Percentiles rank a stretch among this genome's conserved stretches.
These are phyloP conservation scores for Clonostachys byssicola DNA, from an alignment of 2,329 filamentous ascomycete genomes.

Conservation along the genomic window DNA sequence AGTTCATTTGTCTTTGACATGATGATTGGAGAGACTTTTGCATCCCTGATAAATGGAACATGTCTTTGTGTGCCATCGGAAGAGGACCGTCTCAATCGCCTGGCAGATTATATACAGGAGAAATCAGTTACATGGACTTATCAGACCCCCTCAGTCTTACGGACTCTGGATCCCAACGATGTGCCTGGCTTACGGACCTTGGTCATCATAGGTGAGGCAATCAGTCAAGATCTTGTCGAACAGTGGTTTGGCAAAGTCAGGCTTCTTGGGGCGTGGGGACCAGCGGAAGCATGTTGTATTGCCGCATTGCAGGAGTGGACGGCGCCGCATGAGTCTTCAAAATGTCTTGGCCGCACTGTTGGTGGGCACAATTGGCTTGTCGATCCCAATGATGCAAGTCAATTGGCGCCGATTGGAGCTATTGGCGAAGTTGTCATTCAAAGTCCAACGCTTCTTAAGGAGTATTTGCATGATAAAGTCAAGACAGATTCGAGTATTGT, in stretches of 20 bases:
- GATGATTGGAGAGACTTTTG: slow-evolving; percentile 1
- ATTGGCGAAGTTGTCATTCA: slow-evolving; percentile 9
- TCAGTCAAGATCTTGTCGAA: slow-evolving; percentile 4
- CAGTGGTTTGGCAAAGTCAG: slow-evolving; percentile 3
- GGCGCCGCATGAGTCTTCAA: not conserved
- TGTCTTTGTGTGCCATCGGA: slow-evolving; percentile 1
- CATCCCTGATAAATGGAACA: not conserved
- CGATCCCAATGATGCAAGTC: slow-evolving; percentile 1
- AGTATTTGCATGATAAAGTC: slow-evolving; percentile 34
- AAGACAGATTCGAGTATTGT: slow-evolving; percentile 15
- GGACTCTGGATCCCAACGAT: not conserved
- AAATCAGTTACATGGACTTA: not conserved
- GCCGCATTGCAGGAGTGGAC: slow-evolving; percentile 3
- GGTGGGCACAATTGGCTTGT: slow-evolving; percentile 7
- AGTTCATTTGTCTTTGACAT: not conserved
- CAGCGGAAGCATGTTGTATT: slow-evolving; percentile 5
- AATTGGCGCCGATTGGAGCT: slow-evolving; percentile 4
- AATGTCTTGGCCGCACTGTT: slow-evolving; percentile 2
- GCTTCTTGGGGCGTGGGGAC: slow-evolving; percentile 4
- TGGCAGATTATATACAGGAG: not conserved
- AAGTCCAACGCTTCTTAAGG: slow-evolving; percentile 33
- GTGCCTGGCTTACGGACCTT: slow-evolving; percentile 1
- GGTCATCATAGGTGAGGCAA: slow-evolving; percentile 4
- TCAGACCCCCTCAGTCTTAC: not conserved
- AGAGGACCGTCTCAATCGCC: not conserved